Percentiles rank a stretch among this genome's conserved stretches.
phyloP scores from a whole-genome alignment of 331 rosid species.

The Arachis monticola region DNA sequence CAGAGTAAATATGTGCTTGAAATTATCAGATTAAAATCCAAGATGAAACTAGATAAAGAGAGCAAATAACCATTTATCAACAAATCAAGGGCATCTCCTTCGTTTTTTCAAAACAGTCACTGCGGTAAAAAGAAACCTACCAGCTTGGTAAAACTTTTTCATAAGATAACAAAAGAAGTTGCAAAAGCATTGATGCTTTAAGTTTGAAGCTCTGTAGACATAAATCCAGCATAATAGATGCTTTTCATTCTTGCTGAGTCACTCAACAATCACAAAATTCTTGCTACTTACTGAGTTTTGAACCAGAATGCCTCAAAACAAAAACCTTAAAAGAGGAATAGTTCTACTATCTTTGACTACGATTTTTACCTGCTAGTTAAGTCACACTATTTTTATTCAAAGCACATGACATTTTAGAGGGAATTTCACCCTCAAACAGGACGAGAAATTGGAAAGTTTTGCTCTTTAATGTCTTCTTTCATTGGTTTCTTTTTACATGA shows the following conservation, averaged over 20 bases:
- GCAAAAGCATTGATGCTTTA: background rate
- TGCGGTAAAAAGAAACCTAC: slow-evolving; percentile 7
- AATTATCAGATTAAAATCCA: slow-evolving; percentile 20
- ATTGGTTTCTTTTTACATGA: no score
- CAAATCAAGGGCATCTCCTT: no score
- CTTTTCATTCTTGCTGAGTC: no score
- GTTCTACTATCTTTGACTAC: background rate
- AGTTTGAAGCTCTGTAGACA: slow-evolving; percentile 1
- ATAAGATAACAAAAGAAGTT: slow-evolving; percentile 16
- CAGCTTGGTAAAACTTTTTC: background rate
- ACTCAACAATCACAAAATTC: no score
- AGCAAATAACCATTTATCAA: slow-evolving; percentile 21
- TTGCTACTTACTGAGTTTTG: background rate
- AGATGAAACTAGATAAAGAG: slow-evolving; percentile 5
- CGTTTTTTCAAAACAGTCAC: no score
- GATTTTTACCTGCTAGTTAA: background rate
- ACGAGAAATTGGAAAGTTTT: no score
- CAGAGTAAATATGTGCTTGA: slow-evolving; percentile 17
- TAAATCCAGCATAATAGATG: background rate
- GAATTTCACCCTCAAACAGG: no score
- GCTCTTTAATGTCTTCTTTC: no score
- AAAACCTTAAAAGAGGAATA: slow-evolving; percentile 16
- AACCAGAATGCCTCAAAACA: slow-evolving; percentile 2
- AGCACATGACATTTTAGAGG: no score
- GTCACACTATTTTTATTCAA: no score